Conservation (phyloP, 352 stramenopile genomes). For the Phytophthora fragariae region DNA sequence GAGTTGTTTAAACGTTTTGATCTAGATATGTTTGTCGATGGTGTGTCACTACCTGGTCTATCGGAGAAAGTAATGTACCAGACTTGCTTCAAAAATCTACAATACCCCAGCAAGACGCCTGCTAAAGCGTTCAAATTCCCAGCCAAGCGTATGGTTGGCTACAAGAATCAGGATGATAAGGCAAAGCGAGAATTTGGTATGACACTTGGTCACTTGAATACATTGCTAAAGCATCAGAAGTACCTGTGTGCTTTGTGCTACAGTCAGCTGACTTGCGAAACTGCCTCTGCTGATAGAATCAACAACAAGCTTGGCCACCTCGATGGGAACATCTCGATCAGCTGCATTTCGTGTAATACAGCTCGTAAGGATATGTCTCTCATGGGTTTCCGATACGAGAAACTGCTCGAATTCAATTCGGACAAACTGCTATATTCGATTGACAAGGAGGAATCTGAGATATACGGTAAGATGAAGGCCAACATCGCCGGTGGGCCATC, state of each 20-base stretch:
- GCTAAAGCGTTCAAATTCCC: background rate
- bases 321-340: slow-evolving; percentile 26
- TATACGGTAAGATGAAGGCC: too few species aligned
- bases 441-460: too few species aligned
- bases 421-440: too few species aligned
- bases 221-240: slow-evolving; percentile 21
- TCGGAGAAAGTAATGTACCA: background rate
- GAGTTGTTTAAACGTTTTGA: background rate
- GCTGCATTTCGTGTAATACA: too few species aligned
- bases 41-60: background rate
- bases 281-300: slow-evolving; percentile 25
- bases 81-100: background rate
- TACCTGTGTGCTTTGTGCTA: slow-evolving; percentile 33
- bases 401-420: too few species aligned
- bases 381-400: too few species aligned
- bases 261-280: slow-evolving; percentile 23
- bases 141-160: background rate
- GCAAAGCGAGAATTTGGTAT: slow-evolving; percentile 23
- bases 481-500: background rate
- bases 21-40: background rate
- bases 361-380: too few species aligned
- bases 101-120: background rate
- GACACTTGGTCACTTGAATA: slow-evolving; percentile 30
- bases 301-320: background rate
- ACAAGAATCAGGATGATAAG: background rate